These are phyloP conservation scores for Citeromyces nyonsensis DNA, from an alignment of 805 yeast genomes.

Conservation along the genomic window DNA sequence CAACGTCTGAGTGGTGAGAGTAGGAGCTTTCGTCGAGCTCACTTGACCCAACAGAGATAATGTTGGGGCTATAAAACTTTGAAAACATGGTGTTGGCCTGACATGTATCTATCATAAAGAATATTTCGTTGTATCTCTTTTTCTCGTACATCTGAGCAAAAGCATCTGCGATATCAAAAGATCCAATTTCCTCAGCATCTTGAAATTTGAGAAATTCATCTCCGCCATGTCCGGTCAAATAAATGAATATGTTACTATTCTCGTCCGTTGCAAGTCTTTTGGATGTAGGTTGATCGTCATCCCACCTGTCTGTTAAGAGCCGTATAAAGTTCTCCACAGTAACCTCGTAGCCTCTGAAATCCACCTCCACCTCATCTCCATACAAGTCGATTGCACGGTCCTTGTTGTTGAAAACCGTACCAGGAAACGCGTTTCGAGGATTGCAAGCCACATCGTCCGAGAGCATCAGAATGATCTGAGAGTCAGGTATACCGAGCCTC, in stretches of 20 bases:
- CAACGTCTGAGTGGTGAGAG: constrained; percentile 91
- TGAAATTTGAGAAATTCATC: constrained; percentile 94
- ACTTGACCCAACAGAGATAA: constrained; percentile 86
- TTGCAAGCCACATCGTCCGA: constrained; percentile 97
- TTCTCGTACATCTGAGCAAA: constrained; percentile 95
- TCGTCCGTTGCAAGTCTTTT: constrained; percentile 88
- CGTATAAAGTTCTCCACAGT: constrained; percentile 95
- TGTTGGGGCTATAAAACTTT: constrained; percentile 80
- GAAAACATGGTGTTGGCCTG: constrained; percentile 98
- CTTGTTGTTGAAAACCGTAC: constrained; percentile 86
- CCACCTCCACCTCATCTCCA: constrained; percentile 92
- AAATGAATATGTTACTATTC: constrained; percentile 83
- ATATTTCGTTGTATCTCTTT: constrained; percentile 85
- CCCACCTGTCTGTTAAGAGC: constrained; percentile 89
- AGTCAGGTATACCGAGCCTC: constrained; percentile 92
- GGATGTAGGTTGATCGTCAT: constrained; percentile 82
- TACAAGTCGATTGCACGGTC: constrained; percentile 86
- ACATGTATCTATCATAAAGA: constrained; percentile 97
- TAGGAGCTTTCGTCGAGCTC: constrained; percentile 79
- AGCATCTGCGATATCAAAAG: constrained; percentile 93
- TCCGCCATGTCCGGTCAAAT: constrained; percentile 98
- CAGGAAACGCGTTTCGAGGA: constrained; percentile 91
- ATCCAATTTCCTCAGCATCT: constrained; percentile 94
- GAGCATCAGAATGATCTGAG: constrained; percentile 89
- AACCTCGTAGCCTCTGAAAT: constrained; percentile 94